Base-by-base conservation (phyloP, 2,329 filamentous ascomycete genomes). In the Sporothrix phasma region DNA sequence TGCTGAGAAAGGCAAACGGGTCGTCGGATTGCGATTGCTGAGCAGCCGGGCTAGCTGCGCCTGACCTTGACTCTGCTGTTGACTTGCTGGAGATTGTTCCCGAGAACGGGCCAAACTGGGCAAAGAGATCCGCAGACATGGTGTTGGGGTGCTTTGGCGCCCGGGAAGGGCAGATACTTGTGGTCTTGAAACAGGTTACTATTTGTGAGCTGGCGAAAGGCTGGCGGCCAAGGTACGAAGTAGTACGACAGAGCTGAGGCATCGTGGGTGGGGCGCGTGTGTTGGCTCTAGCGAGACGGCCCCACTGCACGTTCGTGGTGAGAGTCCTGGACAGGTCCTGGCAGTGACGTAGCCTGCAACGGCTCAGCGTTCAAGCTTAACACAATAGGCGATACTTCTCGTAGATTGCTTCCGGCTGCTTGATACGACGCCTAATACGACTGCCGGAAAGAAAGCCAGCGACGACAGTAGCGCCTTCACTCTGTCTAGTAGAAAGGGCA, bases 41-140 rank as follows among this genome's bases (percentile, higher is more conserved):
- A 22, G n/a, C 6, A 8, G 51, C 51, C 17, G 51, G 51, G 51
- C 51, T 11, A n/a, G 51, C 64, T 61, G 69, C 37, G 24, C 66
- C 58, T 43, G 58, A 13, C 31, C 34, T 43, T 70, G 70, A 29
- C 68, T 67, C n/a, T 67, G 60, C 37, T 69, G 68, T 56, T 73
- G 70, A 17, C 69, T 39, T 66, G 41, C 11, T 29, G 70, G 69
- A 13, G 29, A 53, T 73, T 67, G 66, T 70, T 72, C 63, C 72
- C 74, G 80, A 77, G 68, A 78, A 75, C 69, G 75, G 77, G 70
- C 81, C 83, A 69, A 88, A 86, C 68, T 84, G 82, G 63, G 84
- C 84, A 70, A 87, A 84, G 64, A 88, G 80, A 73, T 87, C 84
- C 67, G 84, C 83, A 69, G 85, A 88, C 84, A 87, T 88, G 66